Base-by-base conservation (phyloP, 164 flowering plant genomes). In the Tetrastigma voinierianum region DNA sequence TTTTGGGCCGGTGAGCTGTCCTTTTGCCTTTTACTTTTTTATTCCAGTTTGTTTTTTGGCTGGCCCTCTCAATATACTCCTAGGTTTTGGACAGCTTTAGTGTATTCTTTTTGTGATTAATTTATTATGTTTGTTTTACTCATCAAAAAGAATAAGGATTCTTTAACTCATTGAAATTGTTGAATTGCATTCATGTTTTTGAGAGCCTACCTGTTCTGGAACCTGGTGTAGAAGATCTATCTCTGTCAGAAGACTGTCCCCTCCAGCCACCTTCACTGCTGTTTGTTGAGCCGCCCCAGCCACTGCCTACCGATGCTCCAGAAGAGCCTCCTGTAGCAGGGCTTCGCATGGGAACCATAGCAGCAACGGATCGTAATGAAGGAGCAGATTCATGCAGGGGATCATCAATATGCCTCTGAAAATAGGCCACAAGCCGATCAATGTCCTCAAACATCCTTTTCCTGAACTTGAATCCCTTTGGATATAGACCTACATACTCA, bases 281-380 rank as follows among this genome's bases (percentile, higher is more conserved):
- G 55, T 70, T 77, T 25, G 69, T 45, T 24, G 88, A 77, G 53
- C 87, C 89, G 66, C 90, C 87, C 87, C 96, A 84, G n/a, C 86
- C 87, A 73, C 82, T 51, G 18, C 74, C 81, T 1, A 44, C 68
- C 53, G 80, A 69, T 56, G 67, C 70, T 4, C 81, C 84, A 43
- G 88, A 81, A 4, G 84, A 80, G 32, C 87, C 91, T 18, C 94
- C 94, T 65, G 72, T 62, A 56, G 91, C 96, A 67, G 94, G 93
- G 77, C 98, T 91, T 61, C 84, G 82, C 90, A 91, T 84, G 25
- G 99, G 99, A 9, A 95, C 97, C 91, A 83, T 86, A 2, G 99
- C 96, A 74, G 98, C 98, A 68, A 87, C 90, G 44, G 96, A 87
- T 53, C 91, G 81, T 19, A 89, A 77, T n/a, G 96, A 86, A 59